Evolutionary conservation across 192 early-diverging fungal species (phyloP).

Genomic region (Umbelopsis vinacea): DNA sequence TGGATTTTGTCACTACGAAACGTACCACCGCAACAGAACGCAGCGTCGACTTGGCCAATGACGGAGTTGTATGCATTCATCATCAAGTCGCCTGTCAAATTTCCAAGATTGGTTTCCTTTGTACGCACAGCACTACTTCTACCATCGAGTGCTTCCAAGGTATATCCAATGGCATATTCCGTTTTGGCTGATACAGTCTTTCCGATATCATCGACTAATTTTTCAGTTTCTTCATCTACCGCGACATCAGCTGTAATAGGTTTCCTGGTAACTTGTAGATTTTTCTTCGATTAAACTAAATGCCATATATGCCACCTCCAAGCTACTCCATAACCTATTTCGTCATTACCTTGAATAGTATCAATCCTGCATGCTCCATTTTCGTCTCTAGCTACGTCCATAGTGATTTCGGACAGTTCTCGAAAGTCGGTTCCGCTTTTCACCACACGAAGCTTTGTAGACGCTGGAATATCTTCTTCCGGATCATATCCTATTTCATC

Average conservation of each 20-base stretch:
- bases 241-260: slow-evolving; percentile 44
- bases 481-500: slow-evolving; percentile 43
- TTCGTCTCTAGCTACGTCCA: slow-evolving; percentile 42
- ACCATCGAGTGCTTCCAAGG: slow-evolving; percentile 57
- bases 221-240: slow-evolving; percentile 46
- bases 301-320: slow-evolving; percentile 2
- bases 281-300: not conserved
- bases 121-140: slow-evolving; percentile 59
- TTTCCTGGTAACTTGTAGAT: slow-evolving; percentile 45
- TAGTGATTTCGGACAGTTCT: slow-evolving; percentile 56
- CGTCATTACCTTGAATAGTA: slow-evolving; percentile 32
- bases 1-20: slow-evolving; percentile 66
- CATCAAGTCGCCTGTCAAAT: slow-evolving; percentile 67
- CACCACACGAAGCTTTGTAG: slow-evolving; percentile 47
- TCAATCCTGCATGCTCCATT: slow-evolving; percentile 34
- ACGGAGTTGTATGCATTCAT: slow-evolving; percentile 50
- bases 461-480: slow-evolving; percentile 34
- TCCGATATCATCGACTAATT: slow-evolving; percentile 52
- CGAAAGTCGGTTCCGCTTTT: slow-evolving; percentile 75
- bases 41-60: slow-evolving; percentile 41
- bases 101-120: slow-evolving; percentile 66
- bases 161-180: slow-evolving; percentile 58
- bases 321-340: not conserved
- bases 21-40: slow-evolving; percentile 61
- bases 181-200: slow-evolving; percentile 53